A percentile compares a stretch with the other conserved stretches of the same genome.
These are phyloP conservation scores for Quercus lobata DNA, from an alignment of 331 rosid genomes.

Conservation along the genomic window DNA sequence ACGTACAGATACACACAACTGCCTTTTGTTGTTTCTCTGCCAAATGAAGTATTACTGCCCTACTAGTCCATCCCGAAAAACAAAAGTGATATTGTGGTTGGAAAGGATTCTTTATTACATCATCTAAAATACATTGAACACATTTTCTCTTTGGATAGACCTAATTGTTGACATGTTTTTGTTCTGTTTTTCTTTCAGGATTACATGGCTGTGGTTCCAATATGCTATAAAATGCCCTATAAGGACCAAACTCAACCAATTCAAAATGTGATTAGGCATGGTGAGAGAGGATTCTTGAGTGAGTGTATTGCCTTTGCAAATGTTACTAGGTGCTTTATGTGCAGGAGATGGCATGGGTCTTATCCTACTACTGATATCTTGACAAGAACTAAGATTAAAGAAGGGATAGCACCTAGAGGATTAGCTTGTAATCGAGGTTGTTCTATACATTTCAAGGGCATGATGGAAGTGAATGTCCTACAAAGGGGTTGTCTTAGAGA, in stretches of 20 bases:
- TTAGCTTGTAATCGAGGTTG: slow-evolving; percentile 10
- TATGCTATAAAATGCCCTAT: slow-evolving; percentile 36
- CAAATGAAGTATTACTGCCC: no score
- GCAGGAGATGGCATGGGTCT: slow-evolving; percentile 12
- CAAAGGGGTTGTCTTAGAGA: slow-evolving; percentile 4
- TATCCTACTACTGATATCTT: neutral
- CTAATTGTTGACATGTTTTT: neutral
- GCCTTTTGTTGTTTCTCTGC: no score
- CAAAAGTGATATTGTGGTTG: no score
- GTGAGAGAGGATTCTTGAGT: slow-evolving; percentile 19
- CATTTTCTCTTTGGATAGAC: neutral
- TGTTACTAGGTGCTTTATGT: slow-evolving; percentile 4
- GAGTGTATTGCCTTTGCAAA: neutral
- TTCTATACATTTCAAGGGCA: neutral
- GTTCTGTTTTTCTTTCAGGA: slow-evolving; percentile 21
- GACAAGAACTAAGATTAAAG: slow-evolving; percentile 8
- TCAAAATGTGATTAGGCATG: slow-evolving; percentile 15
- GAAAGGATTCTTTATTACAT: neutral
- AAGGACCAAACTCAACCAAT: slow-evolving; percentile 25
- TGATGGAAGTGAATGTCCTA: neutral
- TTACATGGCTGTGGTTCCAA: slow-evolving; percentile 57
- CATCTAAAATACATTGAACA: neutral
- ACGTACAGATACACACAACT: no score
- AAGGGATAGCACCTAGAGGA: slow-evolving; percentile 1
- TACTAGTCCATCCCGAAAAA: no score